Evolutionary conservation across 805 yeast genomes (phyloP).

Genomic region (Cyberlindnera misumaiensis): DNA sequence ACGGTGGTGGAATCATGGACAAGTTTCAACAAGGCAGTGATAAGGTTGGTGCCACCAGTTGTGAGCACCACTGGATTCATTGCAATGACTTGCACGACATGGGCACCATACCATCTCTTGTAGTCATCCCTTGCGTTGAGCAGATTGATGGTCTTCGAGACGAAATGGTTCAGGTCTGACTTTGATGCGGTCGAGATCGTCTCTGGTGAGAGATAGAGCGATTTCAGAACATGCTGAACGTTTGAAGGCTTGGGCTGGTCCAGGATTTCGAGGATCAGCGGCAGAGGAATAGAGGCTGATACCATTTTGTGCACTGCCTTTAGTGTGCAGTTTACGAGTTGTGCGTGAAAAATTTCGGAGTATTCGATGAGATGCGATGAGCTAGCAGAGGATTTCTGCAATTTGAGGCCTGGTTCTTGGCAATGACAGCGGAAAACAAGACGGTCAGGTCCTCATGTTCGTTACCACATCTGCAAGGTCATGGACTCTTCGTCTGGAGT

Average conservation of each 20-base stretch:
- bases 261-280: constrained; percentile 15
- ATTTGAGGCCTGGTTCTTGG: too few relatives aligned
- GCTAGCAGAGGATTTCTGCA: neutral
- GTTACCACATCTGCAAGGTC: too few relatives aligned
- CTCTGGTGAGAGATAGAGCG: constrained; percentile 17
- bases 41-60: constrained; percentile 32
- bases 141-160: constrained; percentile 27
- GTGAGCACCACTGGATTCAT: constrained; percentile 24
- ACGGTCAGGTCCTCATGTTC: too few relatives aligned
- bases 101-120: constrained; percentile 31
- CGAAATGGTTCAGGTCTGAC: constrained; percentile 43
- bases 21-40: constrained; percentile 29
- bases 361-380: neutral
- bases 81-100: constrained; percentile 23
- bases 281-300: constrained; percentile 21
- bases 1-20: constrained; percentile 27
- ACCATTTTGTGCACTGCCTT: constrained; percentile 6
- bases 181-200: constrained; percentile 38
- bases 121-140: constrained; percentile 29
- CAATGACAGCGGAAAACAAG: too few relatives aligned
- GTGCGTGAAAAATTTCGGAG: constrained; percentile 3
- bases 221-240: constrained; percentile 18
- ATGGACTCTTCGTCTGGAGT: too few relatives aligned
- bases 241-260: constrained; percentile 16
- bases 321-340: too few relatives aligned